Conservation (phyloP, 345 rosid genomes). For the Salix brachista region DNA sequence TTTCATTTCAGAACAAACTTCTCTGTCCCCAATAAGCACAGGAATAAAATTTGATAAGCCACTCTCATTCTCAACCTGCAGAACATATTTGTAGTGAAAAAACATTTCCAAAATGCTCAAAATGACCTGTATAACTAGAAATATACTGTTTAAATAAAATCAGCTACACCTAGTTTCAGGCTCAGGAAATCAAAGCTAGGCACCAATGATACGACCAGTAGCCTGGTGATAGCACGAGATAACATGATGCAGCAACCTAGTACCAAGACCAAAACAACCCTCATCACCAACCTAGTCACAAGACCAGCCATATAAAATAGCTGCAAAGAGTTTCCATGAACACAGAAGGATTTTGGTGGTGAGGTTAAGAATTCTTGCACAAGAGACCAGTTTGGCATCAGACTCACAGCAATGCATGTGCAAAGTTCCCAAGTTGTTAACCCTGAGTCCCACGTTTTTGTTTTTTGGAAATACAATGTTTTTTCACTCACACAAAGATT, state of each 20-base stretch:
- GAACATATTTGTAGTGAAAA: background rate
- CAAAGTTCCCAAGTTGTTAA: background rate
- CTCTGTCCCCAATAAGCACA: slow-evolving; percentile 59
- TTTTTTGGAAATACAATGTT: background rate
- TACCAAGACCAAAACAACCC: background rate
- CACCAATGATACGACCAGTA: background rate
- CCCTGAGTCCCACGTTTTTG: background rate
- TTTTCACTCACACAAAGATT: background rate
- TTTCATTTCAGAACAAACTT: slow-evolving; percentile 73
- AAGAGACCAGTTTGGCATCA: background rate
- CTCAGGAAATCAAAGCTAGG: background rate
- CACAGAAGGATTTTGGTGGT: background rate
- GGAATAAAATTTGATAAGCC: slow-evolving; percentile 94
- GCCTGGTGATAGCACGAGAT: background rate
- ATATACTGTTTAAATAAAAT: background rate
- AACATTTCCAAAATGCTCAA: background rate
- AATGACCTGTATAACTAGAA: background rate
- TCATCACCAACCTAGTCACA: background rate
- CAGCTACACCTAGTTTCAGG: background rate
- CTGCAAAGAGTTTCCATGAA: background rate
- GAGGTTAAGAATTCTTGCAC: background rate
- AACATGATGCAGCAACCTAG: background rate
- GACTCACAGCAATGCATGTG: background rate
- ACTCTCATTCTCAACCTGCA: slow-evolving; percentile 83
- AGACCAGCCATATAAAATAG: background rate